phyloP scores from a whole-genome alignment of 2,329 filamentous ascomycete genomes.

The Epichloe festucae region DNA sequence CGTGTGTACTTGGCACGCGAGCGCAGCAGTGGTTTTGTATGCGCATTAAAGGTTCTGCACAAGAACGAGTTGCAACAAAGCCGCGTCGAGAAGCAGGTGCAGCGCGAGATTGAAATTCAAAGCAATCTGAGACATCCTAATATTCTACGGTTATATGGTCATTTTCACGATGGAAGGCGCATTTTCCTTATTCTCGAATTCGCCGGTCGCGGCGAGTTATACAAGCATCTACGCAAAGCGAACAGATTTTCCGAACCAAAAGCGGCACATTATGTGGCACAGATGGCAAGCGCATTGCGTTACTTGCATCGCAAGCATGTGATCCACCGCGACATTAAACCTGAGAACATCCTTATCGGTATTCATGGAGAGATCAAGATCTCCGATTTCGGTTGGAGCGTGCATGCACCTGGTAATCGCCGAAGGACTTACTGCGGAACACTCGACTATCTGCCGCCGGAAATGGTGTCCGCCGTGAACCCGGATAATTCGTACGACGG shows the following conservation, averaged over 20 bases:
- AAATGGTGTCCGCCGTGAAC: conserved; percentile 86
- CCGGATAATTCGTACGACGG: conserved; percentile 57
- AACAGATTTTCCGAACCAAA: conserved; percentile 55
- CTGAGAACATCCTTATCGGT: conserved; percentile 35
- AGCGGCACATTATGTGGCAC: conserved; percentile 58
- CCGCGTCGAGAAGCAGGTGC: conserved; percentile 56
- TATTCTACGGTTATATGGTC: conserved; percentile 48
- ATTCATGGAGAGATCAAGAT: conserved; percentile 98
- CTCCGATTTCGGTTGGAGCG: conserved; percentile 96
- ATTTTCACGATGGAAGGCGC: conserved; percentile 60
- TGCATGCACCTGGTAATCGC: conserved; percentile 90
- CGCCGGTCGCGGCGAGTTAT: conserved; percentile 51
- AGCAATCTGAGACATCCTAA: conserved; percentile 62
- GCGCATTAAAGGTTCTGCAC: conserved; percentile 59
- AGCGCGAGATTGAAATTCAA: conserved; percentile 62
- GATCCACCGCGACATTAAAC: conserved; percentile 21
- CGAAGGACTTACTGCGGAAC: conserved; percentile 95
- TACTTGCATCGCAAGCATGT: conserved; percentile 20
- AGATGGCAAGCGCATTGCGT: conserved; percentile 41
- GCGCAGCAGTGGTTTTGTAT: conserved; percentile 52
- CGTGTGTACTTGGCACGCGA: conserved; percentile 61
- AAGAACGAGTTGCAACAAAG: conserved; percentile 57
- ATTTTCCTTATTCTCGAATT: conserved; percentile 63
- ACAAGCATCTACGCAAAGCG: conserved; percentile 56
- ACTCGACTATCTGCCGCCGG: conserved; percentile 93